Evolutionary conservation across 2,329 filamentous ascomycete species (phyloP).

Genomic region (Microdochium paspali): DNA sequence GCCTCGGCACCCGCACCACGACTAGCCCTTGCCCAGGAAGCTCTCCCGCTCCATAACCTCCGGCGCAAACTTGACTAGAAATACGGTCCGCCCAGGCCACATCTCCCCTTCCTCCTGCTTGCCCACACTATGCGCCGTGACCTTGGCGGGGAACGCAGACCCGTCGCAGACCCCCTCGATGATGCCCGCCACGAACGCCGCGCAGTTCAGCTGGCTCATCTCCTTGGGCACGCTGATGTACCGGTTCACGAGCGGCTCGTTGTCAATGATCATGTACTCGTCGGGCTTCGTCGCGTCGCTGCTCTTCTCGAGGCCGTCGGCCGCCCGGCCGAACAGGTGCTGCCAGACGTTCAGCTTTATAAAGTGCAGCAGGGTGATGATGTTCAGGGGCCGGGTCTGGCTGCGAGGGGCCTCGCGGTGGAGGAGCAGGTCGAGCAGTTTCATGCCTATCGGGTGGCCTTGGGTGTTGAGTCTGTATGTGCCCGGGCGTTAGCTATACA

Average conservation of each 20-base stretch:
- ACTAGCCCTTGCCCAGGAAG: slow-evolving; percentile 54
- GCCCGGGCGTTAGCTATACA: background rate
- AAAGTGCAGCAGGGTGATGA: slow-evolving; percentile 87
- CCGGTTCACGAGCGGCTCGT: slow-evolving; percentile 90
- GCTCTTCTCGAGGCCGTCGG: slow-evolving; percentile 86
- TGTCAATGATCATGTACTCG: slow-evolving; percentile 99
- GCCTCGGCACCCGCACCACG: background rate
- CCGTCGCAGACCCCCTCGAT: slow-evolving; percentile 95
- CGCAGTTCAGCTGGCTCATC: slow-evolving; percentile 94
- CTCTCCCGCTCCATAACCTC: slow-evolving; percentile 88
- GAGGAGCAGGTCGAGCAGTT: slow-evolving; percentile 89
- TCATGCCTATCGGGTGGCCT: slow-evolving; percentile 88
- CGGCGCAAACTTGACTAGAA: slow-evolving; percentile 84
- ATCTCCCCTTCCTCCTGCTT: slow-evolving; percentile 53
- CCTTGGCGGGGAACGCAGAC: slow-evolving; percentile 77
- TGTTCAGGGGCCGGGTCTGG: slow-evolving; percentile 71
- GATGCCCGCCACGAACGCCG: slow-evolving; percentile 88
- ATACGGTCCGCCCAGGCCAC: slow-evolving; percentile 96
- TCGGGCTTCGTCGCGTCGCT: slow-evolving; percentile 73
- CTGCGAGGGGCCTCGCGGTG: slow-evolving; percentile 66
- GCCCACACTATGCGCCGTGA: slow-evolving; percentile 76
- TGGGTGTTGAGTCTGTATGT: slow-evolving; percentile 69
- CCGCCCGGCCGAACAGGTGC: slow-evolving; percentile 82
- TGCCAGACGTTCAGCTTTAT: slow-evolving; percentile 90
- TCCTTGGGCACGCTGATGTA: slow-evolving; percentile 91